A percentile compares a stretch with the other conserved stretches of the same genome.
These are phyloP conservation scores for Wickerhamomyces sp. DNA, from an alignment of 1,139 yeast species.

Conservation along the genomic window DNA sequence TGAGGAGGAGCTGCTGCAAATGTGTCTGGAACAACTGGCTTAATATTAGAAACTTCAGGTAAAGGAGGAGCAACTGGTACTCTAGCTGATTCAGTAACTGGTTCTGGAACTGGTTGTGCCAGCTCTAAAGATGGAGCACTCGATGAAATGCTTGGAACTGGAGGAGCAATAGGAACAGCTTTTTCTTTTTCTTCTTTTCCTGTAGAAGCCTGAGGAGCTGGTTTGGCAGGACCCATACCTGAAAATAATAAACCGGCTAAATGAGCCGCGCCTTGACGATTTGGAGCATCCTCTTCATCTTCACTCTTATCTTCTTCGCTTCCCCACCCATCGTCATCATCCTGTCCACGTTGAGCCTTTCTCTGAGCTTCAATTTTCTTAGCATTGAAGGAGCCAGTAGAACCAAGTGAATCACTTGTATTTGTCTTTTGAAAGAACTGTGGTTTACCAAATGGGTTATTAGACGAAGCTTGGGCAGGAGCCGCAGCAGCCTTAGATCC, in stretches of 20 bases:
- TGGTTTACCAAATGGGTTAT: conserved; percentile 25
- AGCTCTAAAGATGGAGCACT: conserved; percentile 5
- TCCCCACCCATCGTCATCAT: conserved; percentile 13
- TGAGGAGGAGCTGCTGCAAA: conserved; percentile 6
- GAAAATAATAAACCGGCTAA: conserved; percentile 25
- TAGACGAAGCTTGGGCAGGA: conserved; percentile 13
- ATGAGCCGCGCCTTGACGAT: conserved; percentile 26
- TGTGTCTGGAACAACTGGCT: not conserved
- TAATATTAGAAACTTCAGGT: conserved; percentile 1
- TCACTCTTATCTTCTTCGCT: conserved; percentile 10
- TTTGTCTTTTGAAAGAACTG: conserved; percentile 11
- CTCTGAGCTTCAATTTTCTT: conserved; percentile 24
- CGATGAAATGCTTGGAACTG: conserved; percentile 1
- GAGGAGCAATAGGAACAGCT: conserved; percentile 21
- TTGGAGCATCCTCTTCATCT: conserved; percentile 22
- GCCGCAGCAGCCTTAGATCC: not conserved
- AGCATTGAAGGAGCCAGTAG: conserved; percentile 15
- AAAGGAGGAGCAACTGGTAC: conserved; percentile 23
- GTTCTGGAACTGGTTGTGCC: conserved; percentile 21
- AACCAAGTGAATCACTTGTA: conserved; percentile 6
- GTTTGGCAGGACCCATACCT: conserved; percentile 24
- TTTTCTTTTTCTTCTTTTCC: conserved; percentile 15
- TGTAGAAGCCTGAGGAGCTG: conserved; percentile 10
- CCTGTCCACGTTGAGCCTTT: conserved; percentile 25
- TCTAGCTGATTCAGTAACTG: conserved; percentile 26